Evolutionary conservation across 768 basidiomycete species (phyloP), one percentile per base, ranked within the genome.

Genomic region (Amylocystis lapponica): DNA sequence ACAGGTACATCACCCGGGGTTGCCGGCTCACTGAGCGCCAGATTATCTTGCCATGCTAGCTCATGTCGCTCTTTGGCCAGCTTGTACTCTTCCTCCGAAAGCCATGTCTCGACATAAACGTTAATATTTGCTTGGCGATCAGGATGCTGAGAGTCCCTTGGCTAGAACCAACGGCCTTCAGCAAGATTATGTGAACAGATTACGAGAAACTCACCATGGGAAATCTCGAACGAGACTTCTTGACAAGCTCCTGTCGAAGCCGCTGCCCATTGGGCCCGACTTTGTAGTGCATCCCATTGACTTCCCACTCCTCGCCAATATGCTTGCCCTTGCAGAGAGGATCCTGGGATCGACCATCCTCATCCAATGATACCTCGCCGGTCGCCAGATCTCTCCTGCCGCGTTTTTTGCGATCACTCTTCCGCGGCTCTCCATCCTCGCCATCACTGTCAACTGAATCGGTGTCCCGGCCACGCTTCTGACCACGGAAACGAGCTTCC

Each of bases 281-380:
- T 62, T 85, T 89, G 65, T 76, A 89, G 41, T 65, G 67, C 27
- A 83, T 66, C 32, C 82, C 86, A 52, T 83, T 80, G 26, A 63
- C 74, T 50, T 83, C 78, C 87, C 87, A 91, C 58, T 81, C 74
- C 26, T 90, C 86, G 21, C 86, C 85, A 46, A 86, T 72, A 45
- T 67, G 71, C 39, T 78, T 75, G 21, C 72, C 71, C 50, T 70
- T 74, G 45, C 77, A 76, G n/a, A 71, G 65, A 9, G 72, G 67
- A 50, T 75, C 75, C 37, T 58, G 62, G 4, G 79, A 77, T n/a
- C n/a, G n/a, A 9, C 70, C 53, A 20, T 66, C 67, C n/a, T 67
- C 75, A 25, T 74, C 73, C 60, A 71, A 65, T 4, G 67, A 74
- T n/a, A 66, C 52, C 57, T 82, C 62, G 27, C 61, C 64, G 3